Evolutionary conservation across 2,329 filamentous ascomycete genomes (phyloP), one percentile per base, ranked within the genome.

Genomic region (Pseudogymnoascus sp.): DNA sequence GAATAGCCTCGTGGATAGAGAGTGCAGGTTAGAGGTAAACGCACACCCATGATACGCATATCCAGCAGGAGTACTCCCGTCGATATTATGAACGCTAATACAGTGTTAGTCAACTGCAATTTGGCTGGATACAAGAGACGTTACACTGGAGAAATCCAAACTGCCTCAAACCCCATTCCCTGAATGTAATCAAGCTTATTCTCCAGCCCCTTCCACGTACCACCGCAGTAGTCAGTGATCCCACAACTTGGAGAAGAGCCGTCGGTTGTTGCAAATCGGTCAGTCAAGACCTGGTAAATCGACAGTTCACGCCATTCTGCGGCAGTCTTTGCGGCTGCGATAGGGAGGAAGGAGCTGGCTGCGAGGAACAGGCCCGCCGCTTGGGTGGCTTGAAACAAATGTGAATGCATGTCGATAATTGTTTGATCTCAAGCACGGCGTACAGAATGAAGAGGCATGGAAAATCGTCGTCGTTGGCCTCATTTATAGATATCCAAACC

Each of bases 151-250:
- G 51, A 57, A 34, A 57, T 57, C 51, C 51, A 57, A 57, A 81
- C 73, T 4, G 79, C 78, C 69, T 79, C 77, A 63, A 82, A 82
- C 0, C 80, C 79, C 72, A 81, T 76, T 11, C 71, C 75, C 65
- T 80, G 74, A 64, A 82, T 81, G 68, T 82, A 81, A 67, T 81
- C 79, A 7, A 82, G 73, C 16, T 78, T 75, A 39, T 77, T 73
- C 64, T 79, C 78, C 3, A 79, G 75, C 4, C 80, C 79, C 66
- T 76, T 74, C 76, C 79, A 82, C 21, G 79, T 81, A 6, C 80
- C 80, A 48, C 80, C 80, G 64, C 80, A 82, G 66, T 80, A 79
- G 5, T 74, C 34, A 14, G 43, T 25, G 19, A 13, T 73, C 72
- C 64, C 77, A 74, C 16, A 73, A 72, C n/a, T 71, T 71, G 16